Base-by-base conservation (phyloP, 192 early-diverging fungal species). In the Umbelopsis sp. region DNA sequence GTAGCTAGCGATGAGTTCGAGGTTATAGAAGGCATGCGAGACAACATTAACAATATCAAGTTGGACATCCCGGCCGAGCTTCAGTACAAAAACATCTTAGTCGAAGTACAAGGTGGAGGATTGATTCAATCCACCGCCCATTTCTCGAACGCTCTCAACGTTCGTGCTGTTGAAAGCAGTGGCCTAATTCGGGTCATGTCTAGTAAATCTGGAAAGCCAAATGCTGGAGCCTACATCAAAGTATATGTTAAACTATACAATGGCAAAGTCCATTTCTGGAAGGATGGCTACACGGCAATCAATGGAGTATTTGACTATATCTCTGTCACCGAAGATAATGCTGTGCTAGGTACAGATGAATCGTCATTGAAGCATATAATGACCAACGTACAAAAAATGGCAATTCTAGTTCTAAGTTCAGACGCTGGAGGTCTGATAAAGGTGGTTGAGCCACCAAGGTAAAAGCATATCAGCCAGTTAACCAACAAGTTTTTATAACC, bases 271-370 rank as follows among this genome's bases (percentile, higher is more conserved):
- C n/a, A 58, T 4, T 85, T 85, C 65, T 85, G 84, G 84, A 82
- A 83, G 66, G 84, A 85, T 49, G 84, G 84, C 11, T 82, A 85
- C 27, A 85, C 84, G 11, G 78, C 76, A 21, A 33, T 85, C 21
- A 78, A 80, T 13, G 84, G 84, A n/a, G 73, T 78, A 45, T 85
- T 85, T 50, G 78, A 79, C 8, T 85, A 85, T 53, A 69, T 81
- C 11, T 72, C 50, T 11, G 78, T 83, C 11, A 81, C 81, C 4
- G 73, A 81, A 33, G 74, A 71, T 12, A 76, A 78, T 65, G 71
- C 70, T 11, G 46, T 71, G 18, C 41, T 69, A 23, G 67, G 74
- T 51, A 23, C 33, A 9, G 15, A 21, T 16, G 15, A 33, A 11
- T 49, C 46, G 18, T 52, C 53, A 16, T 46, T 67, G 20, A 64